Evolutionary conservation across 441 rosid species (phyloP), one percentile per base, ranked within the genome.

Genomic region (Hura crepitans): DNA sequence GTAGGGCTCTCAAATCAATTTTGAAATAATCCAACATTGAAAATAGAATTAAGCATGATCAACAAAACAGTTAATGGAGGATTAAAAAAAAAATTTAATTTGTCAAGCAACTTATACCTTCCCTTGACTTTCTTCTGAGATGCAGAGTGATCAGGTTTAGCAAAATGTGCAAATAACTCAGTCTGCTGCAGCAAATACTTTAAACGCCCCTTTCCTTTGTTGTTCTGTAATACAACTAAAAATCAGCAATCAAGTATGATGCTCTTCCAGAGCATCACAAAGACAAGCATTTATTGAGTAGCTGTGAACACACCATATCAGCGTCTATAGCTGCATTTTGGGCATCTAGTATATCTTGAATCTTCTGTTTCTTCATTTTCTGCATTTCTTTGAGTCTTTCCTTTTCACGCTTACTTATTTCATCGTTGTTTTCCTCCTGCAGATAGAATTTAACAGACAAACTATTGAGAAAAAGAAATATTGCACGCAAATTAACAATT

Each of bases 311-410:
- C 54, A 96, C 99, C 93, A 96, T 93, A 75, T 91, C 98, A 22
- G 97, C 98, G 46, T 92, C 96, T 17, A 96, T 87, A 28, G 96
- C 85, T 12, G 99, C 99, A 84, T 96, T 96, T 74, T 96, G 98
- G 0, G 81, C 81, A 45, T 92, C 98, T 73, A 95, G 75, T 75
- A 92, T 89, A 69, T 96, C 99, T 78, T 91, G 98, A 83, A 92
- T 79, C 87, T 91, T 92, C 71, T 92, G 89, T 46, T 88, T 95
- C 87, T 95, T 95, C 81, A 92, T 28, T 69, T 75, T 83, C 83
- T 91, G 94, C 97, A 96, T 86, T 72, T 91, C 98, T 55, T 80
- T 91, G 30, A 92, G 91, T 59, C 96, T 89, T 10, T 85, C 89
- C 83, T 77, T 95, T 79, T 95, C 99, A 6, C 96, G 96, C 83